Conservation (phyloP, 306 rosid genomes). For the Mucuna pruriens region DNA sequence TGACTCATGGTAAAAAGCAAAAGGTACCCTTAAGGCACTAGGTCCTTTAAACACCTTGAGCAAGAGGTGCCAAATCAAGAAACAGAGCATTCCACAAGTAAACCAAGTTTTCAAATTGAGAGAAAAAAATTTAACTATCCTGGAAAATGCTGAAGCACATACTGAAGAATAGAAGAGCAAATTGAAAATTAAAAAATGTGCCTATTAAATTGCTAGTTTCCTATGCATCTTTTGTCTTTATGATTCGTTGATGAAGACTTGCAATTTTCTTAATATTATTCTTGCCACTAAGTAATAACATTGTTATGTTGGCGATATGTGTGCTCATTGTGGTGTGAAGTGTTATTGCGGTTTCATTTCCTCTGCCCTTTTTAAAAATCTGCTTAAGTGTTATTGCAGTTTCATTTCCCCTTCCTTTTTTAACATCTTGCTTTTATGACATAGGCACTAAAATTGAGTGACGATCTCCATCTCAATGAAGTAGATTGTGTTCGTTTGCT, state of each 20-base stretch:
- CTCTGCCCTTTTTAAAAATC: constrained; percentile 31
- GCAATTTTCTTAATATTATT: constrained; percentile 10
- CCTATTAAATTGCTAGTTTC: not conserved
- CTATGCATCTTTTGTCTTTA: not conserved
- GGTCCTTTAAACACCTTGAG: not conserved
- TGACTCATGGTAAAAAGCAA: not conserved
- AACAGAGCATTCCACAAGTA: not conserved
- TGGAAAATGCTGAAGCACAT: not conserved
- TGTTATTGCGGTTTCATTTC: constrained; percentile 2
- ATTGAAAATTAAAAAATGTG: not conserved
- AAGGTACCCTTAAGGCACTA: not conserved
- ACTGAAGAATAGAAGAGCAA: not conserved
- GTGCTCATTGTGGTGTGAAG: constrained; percentile 7
- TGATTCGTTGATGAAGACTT: constrained; percentile 4
- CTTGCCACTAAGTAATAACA: not conserved
- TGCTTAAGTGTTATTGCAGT: constrained; percentile 10
- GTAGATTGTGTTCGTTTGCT: constrained; percentile 86
- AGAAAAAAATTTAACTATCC: not conserved
- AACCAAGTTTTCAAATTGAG: not conserved
- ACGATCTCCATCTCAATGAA: constrained; percentile 92
- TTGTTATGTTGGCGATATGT: constrained; percentile 27
- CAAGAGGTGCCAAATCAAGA: not conserved
- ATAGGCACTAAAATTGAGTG: constrained; percentile 90
- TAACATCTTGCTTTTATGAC: constrained; percentile 40
- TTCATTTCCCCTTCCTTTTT: constrained; percentile 12